These are phyloP conservation scores for Suhomyces terraborum DNA, from an alignment of 1,139 yeast species.

Conservation along the genomic window DNA sequence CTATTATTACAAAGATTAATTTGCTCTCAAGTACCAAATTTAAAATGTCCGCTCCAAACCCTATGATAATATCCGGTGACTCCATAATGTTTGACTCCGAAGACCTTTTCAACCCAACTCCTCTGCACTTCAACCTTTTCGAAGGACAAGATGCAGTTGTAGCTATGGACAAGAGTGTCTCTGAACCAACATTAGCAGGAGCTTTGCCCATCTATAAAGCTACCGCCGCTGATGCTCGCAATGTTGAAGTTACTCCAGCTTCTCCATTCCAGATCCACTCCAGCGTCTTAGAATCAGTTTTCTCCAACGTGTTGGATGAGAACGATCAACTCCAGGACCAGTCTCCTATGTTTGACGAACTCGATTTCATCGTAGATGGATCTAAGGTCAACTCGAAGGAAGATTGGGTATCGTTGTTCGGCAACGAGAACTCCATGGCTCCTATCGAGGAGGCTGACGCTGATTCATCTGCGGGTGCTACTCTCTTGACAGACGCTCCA, in stretches of 20 bases:
- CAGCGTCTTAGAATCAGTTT: slow-evolving; percentile 62
- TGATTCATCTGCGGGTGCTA: slow-evolving; percentile 6
- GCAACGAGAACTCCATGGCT: slow-evolving; percentile 31
- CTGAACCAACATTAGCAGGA: slow-evolving; percentile 20
- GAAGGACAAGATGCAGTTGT: slow-evolving; percentile 11
- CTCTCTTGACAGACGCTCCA: not conserved
- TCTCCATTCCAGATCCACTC: slow-evolving; percentile 58
- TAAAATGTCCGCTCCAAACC: slow-evolving; percentile 29
- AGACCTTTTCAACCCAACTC: slow-evolving; percentile 21
- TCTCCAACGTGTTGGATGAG: slow-evolving; percentile 50
- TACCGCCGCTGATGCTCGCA: slow-evolving; percentile 13
- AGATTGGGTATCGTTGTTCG: slow-evolving; percentile 68
- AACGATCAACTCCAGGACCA: slow-evolving; percentile 42
- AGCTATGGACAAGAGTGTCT: slow-evolving; percentile 9
- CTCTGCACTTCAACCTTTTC: slow-evolving; percentile 15
- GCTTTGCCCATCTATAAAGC: slow-evolving; percentile 21
- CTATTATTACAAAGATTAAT: slow-evolving; percentile 7
- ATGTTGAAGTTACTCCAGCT: slow-evolving; percentile 15
- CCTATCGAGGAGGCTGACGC: slow-evolving; percentile 9
- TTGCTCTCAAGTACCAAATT: slow-evolving; percentile 8
- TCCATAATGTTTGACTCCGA: slow-evolving; percentile 33
- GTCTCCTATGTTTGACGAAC: slow-evolving; percentile 69
- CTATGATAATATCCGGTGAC: slow-evolving; percentile 32
- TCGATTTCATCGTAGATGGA: slow-evolving; percentile 49
- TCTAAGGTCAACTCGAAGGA: slow-evolving; percentile 49